Conservation (phyloP, 768 basidiomycete species). For the Hygrocybe punicea region DNA sequence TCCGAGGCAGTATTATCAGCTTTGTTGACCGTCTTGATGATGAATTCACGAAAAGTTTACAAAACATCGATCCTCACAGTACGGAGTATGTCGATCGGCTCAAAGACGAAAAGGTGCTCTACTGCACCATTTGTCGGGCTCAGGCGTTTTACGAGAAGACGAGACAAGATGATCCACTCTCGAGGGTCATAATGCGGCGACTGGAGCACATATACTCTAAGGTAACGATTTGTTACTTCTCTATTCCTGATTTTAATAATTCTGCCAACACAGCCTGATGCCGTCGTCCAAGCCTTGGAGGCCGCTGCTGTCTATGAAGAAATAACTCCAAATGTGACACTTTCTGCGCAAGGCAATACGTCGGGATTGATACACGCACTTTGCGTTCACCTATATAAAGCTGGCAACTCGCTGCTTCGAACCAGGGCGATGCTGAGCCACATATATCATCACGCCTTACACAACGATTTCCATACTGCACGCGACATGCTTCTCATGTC, state of each 20-base stretch:
- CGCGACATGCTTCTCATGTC: slow-evolving; percentile 99
- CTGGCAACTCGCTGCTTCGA: slow-evolving; percentile 84
- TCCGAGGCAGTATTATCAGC: slow-evolving; percentile 94
- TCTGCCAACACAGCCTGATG: slow-evolving; percentile 65
- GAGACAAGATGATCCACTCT: slow-evolving; percentile 70
- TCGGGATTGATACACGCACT: slow-evolving; percentile 82
- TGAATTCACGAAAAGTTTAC: slow-evolving; percentile 94
- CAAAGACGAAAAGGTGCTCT: slow-evolving; percentile 93
- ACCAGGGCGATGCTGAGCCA: slow-evolving; percentile 97
- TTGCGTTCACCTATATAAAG: slow-evolving; percentile 90
- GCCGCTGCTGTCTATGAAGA: slow-evolving; percentile 56
- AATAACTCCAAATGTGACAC: slow-evolving; percentile 59
- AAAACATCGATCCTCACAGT: slow-evolving; percentile 98
- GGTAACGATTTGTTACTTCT: slow-evolving; percentile 43
- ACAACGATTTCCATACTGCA: slow-evolving; percentile 94
- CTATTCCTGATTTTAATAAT: slow-evolving; percentile 14
- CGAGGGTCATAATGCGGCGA: slow-evolving; percentile 89
- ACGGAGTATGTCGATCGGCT: slow-evolving; percentile 98
- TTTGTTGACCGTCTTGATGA: slow-evolving; percentile 96
- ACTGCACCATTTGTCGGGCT: slow-evolving; percentile 88
- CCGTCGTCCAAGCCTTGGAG: slow-evolving; percentile 89
- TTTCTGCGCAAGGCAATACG: slow-evolving; percentile 54
- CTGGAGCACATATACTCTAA: slow-evolving; percentile 98
- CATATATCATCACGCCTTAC: slow-evolving; percentile 94
- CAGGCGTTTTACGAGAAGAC: slow-evolving; percentile 89